Base-by-base conservation (phyloP, 1,284 basidiomycete genomes). In the Ceratobasidium sp. region DNA sequence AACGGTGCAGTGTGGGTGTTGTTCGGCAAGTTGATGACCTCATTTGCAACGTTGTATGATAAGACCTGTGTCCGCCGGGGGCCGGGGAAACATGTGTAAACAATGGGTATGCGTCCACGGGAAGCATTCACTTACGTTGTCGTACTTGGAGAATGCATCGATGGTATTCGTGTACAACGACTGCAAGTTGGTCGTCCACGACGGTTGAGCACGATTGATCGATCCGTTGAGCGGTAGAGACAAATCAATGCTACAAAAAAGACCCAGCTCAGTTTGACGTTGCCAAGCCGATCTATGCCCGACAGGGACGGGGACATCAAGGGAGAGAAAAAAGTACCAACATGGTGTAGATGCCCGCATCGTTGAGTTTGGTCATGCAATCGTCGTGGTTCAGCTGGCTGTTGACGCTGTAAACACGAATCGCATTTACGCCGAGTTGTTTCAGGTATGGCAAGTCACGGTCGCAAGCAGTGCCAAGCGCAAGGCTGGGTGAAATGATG, bases 331-430 rank as follows among this genome's bases (percentile, higher is more conserved):
- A 72, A 66, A 42, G 48, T 38, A 81, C 89, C 78, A 75, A 94
- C 89, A 96, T 90, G 70, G 92, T 87, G 80, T 96, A 96, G 75
- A 96, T 96, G 53, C 91, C 91, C 49, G 92, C 92, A 48, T 83
- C 82, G 77, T 88, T 89, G 73, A 97, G 84, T 8, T 87, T 81
- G 59, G 81, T 81, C 95, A 97, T 96, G 80, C 95, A 97, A 0
- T 82, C 83, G 79, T 95, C 92, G 77, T 97, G 95, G 81, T 96
- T 89, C 72, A 89, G 81, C 40, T 88, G 84, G 0, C 92, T 86
- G 79, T 96, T 87, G 76, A 96, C 93, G 74, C 89, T 91, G 84
- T 96, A 95, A 1, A 91, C 90, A 73, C 94, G 89, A 62, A 96
- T 83, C 46, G 90, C 84, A 75, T 84, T 84, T 76, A 84, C 80